phyloP scores from a whole-genome alignment of 352 stramenopile species.

The Elongisporangium prolatum region DNA sequence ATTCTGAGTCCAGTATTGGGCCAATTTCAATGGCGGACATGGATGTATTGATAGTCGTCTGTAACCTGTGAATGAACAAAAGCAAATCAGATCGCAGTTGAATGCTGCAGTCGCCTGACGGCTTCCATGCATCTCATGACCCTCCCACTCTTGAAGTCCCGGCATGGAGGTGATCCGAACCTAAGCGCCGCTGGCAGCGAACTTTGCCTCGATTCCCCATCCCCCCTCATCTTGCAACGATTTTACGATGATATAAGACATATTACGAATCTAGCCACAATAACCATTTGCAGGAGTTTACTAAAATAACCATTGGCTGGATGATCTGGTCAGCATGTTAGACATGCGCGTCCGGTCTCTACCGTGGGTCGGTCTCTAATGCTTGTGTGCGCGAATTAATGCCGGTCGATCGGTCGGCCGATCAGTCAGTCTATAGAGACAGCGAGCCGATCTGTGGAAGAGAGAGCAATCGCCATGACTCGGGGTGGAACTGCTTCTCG shows the following conservation, averaged over 20 bases:
- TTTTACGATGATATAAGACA: not conserved
- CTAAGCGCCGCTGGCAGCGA: not conserved
- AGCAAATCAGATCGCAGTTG: not conserved
- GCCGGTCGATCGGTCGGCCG: not conserved
- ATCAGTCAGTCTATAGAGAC: not conserved
- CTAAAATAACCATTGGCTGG: not conserved
- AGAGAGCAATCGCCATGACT: not conserved
- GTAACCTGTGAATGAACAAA: not conserved
- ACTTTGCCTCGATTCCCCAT: not conserved
- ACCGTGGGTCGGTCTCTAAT: not conserved
- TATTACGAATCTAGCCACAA: not conserved
- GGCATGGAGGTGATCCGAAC: not conserved
- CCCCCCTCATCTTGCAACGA: not conserved
- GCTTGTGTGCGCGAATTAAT: not conserved
- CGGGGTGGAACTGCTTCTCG: not conserved
- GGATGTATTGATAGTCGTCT: not conserved
- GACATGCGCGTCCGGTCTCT: not conserved
- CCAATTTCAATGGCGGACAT: not conserved
- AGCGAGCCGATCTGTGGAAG: not conserved
- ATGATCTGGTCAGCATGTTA: not conserved
- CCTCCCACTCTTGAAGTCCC: not conserved
- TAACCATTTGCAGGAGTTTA: not conserved
- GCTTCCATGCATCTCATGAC: not conserved
- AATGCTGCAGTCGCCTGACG: not conserved
- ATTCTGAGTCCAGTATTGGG: constrained; percentile 14